Percentiles rank a stretch among this genome's conserved stretches.
Evolutionary conservation across 2,329 filamentous ascomycete genomes (phyloP).

Genomic region (Penicillium hesseltinei): DNA sequence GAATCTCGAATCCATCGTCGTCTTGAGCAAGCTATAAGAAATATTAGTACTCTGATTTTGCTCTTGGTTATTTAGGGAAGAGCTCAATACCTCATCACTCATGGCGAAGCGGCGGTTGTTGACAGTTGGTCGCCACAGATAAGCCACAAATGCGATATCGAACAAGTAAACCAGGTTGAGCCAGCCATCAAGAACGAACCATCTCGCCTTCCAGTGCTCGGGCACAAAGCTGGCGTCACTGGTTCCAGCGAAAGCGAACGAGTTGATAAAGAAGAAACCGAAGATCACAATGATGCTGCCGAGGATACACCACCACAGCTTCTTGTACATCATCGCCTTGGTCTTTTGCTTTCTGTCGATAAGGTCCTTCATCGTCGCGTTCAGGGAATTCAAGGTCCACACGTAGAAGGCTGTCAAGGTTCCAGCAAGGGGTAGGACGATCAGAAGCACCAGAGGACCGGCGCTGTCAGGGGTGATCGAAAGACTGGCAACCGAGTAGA

Average conservation of each 20-base stretch:
- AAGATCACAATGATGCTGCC: slow-evolving; percentile 93
- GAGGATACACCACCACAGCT: slow-evolving; percentile 97
- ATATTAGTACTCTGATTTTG: slow-evolving; percentile 29
- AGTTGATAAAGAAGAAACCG: slow-evolving; percentile 98
- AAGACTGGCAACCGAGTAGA: slow-evolving; percentile 87
- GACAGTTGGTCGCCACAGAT: slow-evolving; percentile 92
- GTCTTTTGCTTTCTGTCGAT: slow-evolving; percentile 87
- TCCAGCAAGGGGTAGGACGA: slow-evolving; percentile 86
- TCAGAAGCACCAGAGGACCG: slow-evolving; percentile 84
- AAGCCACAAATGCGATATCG: slow-evolving; percentile 89
- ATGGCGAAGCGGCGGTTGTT: slow-evolving; percentile 98
- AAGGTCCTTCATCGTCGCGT: slow-evolving; percentile 93
- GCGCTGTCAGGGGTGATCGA: slow-evolving; percentile 85
- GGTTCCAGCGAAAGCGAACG: slow-evolving; percentile 85
- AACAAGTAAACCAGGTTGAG: slow-evolving; percentile 93
- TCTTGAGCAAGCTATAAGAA: slow-evolving; percentile 77
- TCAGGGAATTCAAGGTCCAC: slow-evolving; percentile 96
- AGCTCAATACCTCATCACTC: slow-evolving; percentile 75
- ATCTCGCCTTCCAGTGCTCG: slow-evolving; percentile 93
- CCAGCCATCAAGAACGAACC: slow-evolving; percentile 98
- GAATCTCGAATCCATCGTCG: slow-evolving; percentile 96
- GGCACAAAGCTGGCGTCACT: slow-evolving; percentile 87
- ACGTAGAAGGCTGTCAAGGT: slow-evolving; percentile 97
- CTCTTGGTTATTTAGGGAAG: neutral
- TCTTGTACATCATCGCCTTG: slow-evolving; percentile 95